Percentiles rank a stretch among this genome's conserved stretches.
These are phyloP conservation scores for Hordeum vulgare DNA, from an alignment of 176 grass and related monocot species.

Conservation along the genomic window DNA sequence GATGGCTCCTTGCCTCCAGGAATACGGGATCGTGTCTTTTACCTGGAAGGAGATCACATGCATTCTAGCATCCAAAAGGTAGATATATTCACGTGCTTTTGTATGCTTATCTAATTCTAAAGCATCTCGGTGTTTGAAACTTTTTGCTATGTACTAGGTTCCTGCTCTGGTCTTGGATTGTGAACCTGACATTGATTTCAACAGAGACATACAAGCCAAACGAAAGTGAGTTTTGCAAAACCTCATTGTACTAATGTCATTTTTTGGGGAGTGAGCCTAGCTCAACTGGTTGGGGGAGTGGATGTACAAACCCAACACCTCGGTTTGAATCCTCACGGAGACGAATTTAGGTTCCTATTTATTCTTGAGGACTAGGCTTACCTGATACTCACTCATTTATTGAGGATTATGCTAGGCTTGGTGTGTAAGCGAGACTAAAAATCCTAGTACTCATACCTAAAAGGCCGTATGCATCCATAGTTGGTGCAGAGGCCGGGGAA, in stretches of 20 bases:
- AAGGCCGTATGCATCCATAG: too few species aligned
- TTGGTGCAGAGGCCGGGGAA: too few species aligned
- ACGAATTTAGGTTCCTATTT: too few species aligned
- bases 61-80: slow-evolving; percentile 93
- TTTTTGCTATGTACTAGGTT: slow-evolving; percentile 55
- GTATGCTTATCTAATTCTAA: not conserved
- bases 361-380: too few species aligned
- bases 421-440: too few species aligned
- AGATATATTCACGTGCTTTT: not conserved
- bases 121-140: not conserved
- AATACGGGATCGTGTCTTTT: slow-evolving; percentile 74
- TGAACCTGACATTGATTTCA: slow-evolving; percentile 97
- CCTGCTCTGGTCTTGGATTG: slow-evolving; percentile 92
- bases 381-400: too few species aligned
- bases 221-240: slow-evolving; percentile 49
- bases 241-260: not conserved
- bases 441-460: too few species aligned
- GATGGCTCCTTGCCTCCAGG: slow-evolving; percentile 61
- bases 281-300: too few species aligned
- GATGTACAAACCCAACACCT: too few species aligned
- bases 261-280: too few species aligned
- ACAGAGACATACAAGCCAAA: slow-evolving; percentile 80
- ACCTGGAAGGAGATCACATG: slow-evolving; percentile 91
- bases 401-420: too few species aligned
- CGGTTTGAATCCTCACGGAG: too few species aligned